Evolutionary conservation across 441 rosid genomes (phyloP), one percentile per base, ranked within the genome.

Genomic region (Isatis lusitanica): DNA sequence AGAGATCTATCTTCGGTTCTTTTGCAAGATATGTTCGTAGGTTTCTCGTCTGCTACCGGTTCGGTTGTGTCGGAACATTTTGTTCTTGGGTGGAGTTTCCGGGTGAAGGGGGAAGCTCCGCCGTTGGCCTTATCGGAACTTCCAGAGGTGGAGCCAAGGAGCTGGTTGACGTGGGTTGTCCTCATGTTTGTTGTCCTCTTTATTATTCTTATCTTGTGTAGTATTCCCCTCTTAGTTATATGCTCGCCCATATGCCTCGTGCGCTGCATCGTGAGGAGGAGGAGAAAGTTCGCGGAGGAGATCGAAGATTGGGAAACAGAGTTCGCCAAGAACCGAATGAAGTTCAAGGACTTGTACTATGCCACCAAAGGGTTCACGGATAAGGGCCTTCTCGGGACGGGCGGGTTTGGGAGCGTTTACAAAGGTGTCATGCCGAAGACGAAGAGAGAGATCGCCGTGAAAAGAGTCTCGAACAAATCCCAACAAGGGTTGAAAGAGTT

Each of bases 1-100:
- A 68, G 77, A 17, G 92, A 92, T 79, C 82, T 90, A 7, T 85
- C 97, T 1, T 79, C 85, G 5, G 66, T 84, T 48, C 42, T 90
- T 55, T 36, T 71, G 7, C 87, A 87, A 5, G 70, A 70, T 8
- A 91, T 89, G 95, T 86, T 75, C 16, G 83, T 88, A 7, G 94
- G 97, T 3, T 89, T 91, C 76, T 86, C 93, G 13, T 62, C 97
- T 60, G 85, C 95, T 9, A 88, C 97, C 0, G 91, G 93, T n/a
- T 31, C 71, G 59, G 81, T 83, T 0, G 74, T 79, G 3, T 81
- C 88, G 33, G 82, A 87, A 0, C 94, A 89, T 72, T 89, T 68
- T 65, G 55, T 91, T 4, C 26, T 81, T 11, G 97, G 95, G 6
- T 91, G 97, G 97, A 86, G 90, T 78, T 88, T 91, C 16, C 68